phyloP scores from a whole-genome alignment of 176 grass and related monocot species.

The Phoenix roebelenii region DNA sequence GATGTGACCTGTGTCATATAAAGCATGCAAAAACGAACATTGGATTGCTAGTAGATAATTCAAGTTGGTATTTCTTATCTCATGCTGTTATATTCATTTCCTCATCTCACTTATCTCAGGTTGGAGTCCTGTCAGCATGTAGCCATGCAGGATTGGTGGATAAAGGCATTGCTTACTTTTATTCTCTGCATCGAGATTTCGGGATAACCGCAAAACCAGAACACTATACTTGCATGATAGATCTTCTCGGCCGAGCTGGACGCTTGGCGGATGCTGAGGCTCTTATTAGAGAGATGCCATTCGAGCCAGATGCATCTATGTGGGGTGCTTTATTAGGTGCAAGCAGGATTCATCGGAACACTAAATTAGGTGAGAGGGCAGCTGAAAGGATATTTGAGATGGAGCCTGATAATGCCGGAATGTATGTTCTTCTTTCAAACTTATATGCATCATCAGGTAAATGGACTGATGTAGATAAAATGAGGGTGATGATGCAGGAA shows the following conservation, averaged over 20 bases:
- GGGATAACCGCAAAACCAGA: conserved; percentile 65
- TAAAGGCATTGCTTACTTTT: conserved; percentile 77
- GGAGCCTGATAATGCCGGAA: conserved; percentile 81
- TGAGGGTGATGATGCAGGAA: conserved; percentile 74
- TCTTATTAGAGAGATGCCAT: conserved; percentile 76
- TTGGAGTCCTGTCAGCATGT: conserved; percentile 82
- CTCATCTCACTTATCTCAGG: conserved; percentile 33
- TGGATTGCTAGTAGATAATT: no score
- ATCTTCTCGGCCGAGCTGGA: conserved; percentile 77
- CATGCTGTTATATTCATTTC: not conserved
- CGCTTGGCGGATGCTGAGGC: conserved; percentile 62
- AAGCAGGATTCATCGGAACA: conserved; percentile 81
- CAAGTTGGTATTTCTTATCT: no score
- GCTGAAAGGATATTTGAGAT: conserved; percentile 89
- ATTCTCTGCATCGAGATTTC: conserved; percentile 58
- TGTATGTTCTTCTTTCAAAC: conserved; percentile 96
- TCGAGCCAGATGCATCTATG: conserved; percentile 78
- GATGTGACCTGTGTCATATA: no score
- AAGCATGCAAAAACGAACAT: no score
- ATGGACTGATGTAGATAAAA: conserved; percentile 69
- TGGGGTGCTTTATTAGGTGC: conserved; percentile 92
- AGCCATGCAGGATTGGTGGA: conserved; percentile 81
- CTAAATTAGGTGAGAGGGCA: conserved; percentile 58
- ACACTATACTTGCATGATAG: conserved; percentile 95
- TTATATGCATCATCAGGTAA: conserved; percentile 78